Base-by-base conservation (phyloP, 495 filamentous ascomycete genomes). In the Sphaerosporella brunnea region DNA sequence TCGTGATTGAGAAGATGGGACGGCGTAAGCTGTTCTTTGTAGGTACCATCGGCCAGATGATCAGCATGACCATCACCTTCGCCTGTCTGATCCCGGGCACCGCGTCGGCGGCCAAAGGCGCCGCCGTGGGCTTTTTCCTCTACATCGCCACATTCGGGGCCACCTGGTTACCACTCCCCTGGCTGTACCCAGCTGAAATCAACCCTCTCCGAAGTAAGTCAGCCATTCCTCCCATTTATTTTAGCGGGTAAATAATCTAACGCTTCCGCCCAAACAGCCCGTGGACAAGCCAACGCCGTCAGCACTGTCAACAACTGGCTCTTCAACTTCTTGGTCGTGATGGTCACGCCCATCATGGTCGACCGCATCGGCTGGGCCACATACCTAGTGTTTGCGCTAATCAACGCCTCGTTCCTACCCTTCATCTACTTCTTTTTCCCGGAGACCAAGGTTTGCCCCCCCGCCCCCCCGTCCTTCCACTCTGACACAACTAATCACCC, bases 61-160 rank as follows among this genome's bases (percentile, higher is more conserved):
- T 77, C 11, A 72, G 73, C 40, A 86, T 88, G 82, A 69, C 83
- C 18, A 71, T 88, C 43, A 74, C 74, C n/a, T 86, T 85, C 54
- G 70, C 62, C 25, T 80, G 77, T 41, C 56, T 88, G 36, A 80
- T 85, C 47, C 76, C 78, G 2, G 71, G 65, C 8, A 65, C 64
- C 2, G 25, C 61, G 0, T 55, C 62, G 16, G 63, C 71, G 0
- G 72, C 79, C 24, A 79, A 78, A 53, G 81, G 80, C 32, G 79
- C 80, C 18, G 80, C 75, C 15, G 80, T 82, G 23, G 82, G 80
- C 48, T 66, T 87, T 15, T 87, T 87, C 67, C 37, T 77, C 5
- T 87, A 82, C 64, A 86, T 86, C 61, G 75, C 77, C 4, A 71
- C 70, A 48, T 85, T 86, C 58, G 82, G 80, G 24, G 79, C 79